phyloP scores from a whole-genome alignment of 352 stramenopile species.

The Globisporangium cylindrosporum region DNA sequence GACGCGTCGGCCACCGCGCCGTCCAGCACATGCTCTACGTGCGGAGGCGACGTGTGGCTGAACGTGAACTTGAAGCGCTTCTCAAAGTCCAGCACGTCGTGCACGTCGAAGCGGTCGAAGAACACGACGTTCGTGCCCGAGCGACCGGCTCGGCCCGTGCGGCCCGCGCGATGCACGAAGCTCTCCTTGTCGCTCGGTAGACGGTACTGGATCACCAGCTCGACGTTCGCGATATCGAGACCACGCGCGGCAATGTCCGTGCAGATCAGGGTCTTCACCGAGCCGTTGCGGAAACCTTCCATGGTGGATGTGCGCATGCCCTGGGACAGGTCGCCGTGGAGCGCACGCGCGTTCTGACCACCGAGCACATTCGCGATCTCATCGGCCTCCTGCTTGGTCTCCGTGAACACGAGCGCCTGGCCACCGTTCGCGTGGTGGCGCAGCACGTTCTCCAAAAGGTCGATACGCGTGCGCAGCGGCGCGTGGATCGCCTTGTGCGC shows the following conservation, averaged over 20 bases:
- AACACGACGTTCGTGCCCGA: conserved; percentile 86
- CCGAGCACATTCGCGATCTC: conserved; percentile 91
- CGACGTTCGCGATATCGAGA: conserved; percentile 88
- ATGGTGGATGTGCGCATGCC: conserved; percentile 94
- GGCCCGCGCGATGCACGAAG: conserved; percentile 92
- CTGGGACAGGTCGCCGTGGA: conserved; percentile 81
- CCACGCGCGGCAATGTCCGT: conserved; percentile 90
- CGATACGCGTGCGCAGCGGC: conserved; percentile 61
- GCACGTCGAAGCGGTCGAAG: conserved; percentile 62
- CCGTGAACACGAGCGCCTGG: conserved; percentile 95
- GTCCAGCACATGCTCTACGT: conserved; percentile 61
- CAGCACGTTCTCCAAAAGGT: conserved; percentile 69
- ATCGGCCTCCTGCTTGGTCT: conserved; percentile 96
- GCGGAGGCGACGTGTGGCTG: conserved; percentile 46
- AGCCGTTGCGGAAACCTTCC: conserved; percentile 93
- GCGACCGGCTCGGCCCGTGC: conserved; percentile 85
- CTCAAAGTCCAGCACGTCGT: conserved; percentile 77
- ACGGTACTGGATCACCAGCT: conserved; percentile 93
- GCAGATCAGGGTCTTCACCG: conserved; percentile 91
- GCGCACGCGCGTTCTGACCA: conserved; percentile 47
- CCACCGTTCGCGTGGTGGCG: conserved; percentile 62
- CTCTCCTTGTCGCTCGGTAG: conserved; percentile 92
- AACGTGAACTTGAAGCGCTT: conserved; percentile 79
- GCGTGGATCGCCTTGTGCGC: conserved; percentile 92
- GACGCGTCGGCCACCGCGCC: conserved; percentile 47